phyloP scores from a whole-genome alignment of 2,329 filamentous ascomycete genomes.

The Diaporthe sp. region DNA sequence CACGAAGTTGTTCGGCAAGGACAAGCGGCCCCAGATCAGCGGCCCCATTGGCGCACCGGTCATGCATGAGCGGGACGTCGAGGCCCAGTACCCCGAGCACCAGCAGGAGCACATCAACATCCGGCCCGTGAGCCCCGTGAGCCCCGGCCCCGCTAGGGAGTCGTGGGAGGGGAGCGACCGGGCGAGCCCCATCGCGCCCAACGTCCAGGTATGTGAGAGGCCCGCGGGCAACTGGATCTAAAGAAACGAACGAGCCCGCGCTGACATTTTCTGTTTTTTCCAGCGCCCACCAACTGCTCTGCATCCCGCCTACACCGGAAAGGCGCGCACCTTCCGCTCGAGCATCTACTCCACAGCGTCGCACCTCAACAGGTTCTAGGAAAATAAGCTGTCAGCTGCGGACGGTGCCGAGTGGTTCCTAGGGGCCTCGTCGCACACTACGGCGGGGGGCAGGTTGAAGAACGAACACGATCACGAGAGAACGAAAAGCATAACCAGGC shows the following conservation, averaged over 20 bases:
- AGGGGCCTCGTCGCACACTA: background rate
- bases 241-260: background rate
- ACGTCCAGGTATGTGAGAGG: conserved; percentile 49
- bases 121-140: conserved; percentile 30
- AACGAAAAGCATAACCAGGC: conserved; percentile 17
- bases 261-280: conserved; percentile 3
- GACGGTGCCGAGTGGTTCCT: background rate
- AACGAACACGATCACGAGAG: conserved; percentile 3
- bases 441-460: background rate
- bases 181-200: conserved; percentile 68
- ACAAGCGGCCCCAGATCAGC: conserved; percentile 59
- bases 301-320: conserved; percentile 64
- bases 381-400: background rate
- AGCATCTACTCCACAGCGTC: conserved; percentile 60
- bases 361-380: conserved; percentile 63
- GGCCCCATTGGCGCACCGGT: conserved; percentile 49
- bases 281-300: conserved; percentile 68
- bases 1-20: conserved; percentile 42
- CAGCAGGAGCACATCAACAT: conserved; percentile 36
- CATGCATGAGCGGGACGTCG: conserved; percentile 47
- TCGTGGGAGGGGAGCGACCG: conserved; percentile 49
- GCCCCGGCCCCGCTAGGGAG: conserved; percentile 13
- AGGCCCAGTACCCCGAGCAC: conserved; percentile 48
- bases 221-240: conserved; percentile 6
- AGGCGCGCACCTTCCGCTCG: conserved; percentile 46